phyloP scores from a whole-genome alignment of 1,284 basidiomycete species.

The Golubevia pallescens region DNA sequence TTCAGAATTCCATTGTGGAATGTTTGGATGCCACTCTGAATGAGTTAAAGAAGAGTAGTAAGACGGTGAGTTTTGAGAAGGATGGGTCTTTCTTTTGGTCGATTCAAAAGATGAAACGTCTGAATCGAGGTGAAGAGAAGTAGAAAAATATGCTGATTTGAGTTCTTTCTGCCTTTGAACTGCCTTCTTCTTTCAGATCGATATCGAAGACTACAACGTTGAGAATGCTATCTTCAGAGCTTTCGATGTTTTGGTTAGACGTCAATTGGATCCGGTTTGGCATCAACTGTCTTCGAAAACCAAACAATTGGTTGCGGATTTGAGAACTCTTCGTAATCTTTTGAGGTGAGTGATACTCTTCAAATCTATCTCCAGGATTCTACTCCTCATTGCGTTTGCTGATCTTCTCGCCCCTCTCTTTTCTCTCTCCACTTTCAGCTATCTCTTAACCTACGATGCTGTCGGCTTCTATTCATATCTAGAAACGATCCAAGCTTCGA shows the following conservation, averaged over 20 bases:
- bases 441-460: slow-evolving; percentile 87
- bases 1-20: slow-evolving; percentile 89
- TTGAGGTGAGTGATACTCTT: slow-evolving; percentile 77
- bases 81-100: slow-evolving; percentile 11
- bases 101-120: neutral
- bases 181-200: slow-evolving; percentile 81
- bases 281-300: slow-evolving; percentile 91
- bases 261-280: slow-evolving; percentile 92
- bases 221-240: slow-evolving; percentile 93
- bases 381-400: neutral
- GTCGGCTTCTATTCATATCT: slow-evolving; percentile 90
- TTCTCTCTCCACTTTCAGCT: no score
- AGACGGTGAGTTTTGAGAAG: slow-evolving; percentile 69
- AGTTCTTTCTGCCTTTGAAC: neutral
- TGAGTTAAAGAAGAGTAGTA: slow-evolving; percentile 88
- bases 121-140: no score
- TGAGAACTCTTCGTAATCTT: slow-evolving; percentile 82
- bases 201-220: slow-evolving; percentile 89
- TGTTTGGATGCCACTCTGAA: slow-evolving; percentile 90
- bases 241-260: slow-evolving; percentile 87
- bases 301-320: slow-evolving; percentile 86
- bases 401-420: no score
- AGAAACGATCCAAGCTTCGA: slow-evolving; percentile 83
- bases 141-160: no score
- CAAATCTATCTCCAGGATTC: neutral